These are phyloP conservation scores for Lagenidium giganteum DNA, from an alignment of 352 stramenopile genomes.

Conservation along the genomic window DNA sequence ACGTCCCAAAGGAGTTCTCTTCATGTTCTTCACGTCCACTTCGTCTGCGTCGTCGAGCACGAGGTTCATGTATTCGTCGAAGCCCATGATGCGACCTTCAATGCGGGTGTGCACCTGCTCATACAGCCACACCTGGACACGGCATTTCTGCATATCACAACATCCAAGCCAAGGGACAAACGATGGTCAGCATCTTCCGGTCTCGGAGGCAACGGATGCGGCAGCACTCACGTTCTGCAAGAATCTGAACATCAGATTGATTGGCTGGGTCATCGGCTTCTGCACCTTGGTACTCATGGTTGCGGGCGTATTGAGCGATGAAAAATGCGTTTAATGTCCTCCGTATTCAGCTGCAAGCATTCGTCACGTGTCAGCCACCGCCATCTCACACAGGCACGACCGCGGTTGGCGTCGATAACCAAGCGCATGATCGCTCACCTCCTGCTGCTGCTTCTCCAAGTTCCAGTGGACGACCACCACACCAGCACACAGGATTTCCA, in stretches of 20 bases:
- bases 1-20: slow-evolving; percentile 91
- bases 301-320: slow-evolving; percentile 4
- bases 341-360: no score
- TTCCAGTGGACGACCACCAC: no score
- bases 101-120: slow-evolving; percentile 98
- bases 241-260: slow-evolving; percentile 99
- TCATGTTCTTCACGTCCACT: slow-evolving; percentile 93
- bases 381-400: no score
- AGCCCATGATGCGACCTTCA: slow-evolving; percentile 98
- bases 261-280: slow-evolving; percentile 99
- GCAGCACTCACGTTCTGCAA: slow-evolving; percentile 89
- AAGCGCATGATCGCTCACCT: no score
- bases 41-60: slow-evolving; percentile 98
- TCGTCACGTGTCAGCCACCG: no score
- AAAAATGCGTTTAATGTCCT: no score
- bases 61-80: slow-evolving; percentile 99
- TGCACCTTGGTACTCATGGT: slow-evolving; percentile 93
- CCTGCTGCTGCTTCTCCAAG: no score
- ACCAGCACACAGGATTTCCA: no score
- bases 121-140: slow-evolving; percentile 99
- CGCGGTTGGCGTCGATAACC: no score
- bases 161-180: neutral
- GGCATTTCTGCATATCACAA: slow-evolving; percentile 77
- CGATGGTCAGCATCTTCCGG: neutral
- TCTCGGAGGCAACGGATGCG: neutral